These are phyloP conservation scores for Fonsecaea pedrosoi DNA, from an alignment of 2,329 filamentous ascomycete genomes.

Conservation along the genomic window DNA sequence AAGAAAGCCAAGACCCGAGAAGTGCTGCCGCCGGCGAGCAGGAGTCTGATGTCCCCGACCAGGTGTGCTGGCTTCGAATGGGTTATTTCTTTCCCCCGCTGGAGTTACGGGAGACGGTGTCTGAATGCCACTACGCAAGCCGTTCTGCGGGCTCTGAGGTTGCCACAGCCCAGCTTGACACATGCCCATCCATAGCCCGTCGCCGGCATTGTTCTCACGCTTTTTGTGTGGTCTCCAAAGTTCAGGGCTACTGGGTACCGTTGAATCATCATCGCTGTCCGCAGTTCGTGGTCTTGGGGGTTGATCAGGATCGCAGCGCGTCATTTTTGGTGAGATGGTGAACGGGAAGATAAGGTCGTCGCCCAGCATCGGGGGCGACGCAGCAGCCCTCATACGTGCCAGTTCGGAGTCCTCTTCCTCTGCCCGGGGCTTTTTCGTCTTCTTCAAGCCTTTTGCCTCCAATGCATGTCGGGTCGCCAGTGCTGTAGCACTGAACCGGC, in stretches of 20 bases:
- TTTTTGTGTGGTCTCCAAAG: constrained; percentile 40
- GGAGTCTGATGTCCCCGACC: constrained; percentile 39
- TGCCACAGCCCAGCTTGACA: constrained; percentile 40
- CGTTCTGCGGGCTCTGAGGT: constrained; percentile 38
- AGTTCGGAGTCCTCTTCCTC: constrained; percentile 45
- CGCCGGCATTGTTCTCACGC: constrained; percentile 32
- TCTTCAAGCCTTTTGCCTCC: constrained; percentile 31
- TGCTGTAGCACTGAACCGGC: constrained; percentile 45
- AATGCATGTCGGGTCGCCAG: constrained; percentile 40
- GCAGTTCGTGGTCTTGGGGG: constrained; percentile 59
- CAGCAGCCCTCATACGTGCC: constrained; percentile 63
- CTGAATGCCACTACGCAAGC: constrained; percentile 45
- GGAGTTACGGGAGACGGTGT: constrained; percentile 51
- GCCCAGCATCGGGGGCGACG: constrained; percentile 85
- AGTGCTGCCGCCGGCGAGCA: constrained; percentile 36
- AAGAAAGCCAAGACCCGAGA: constrained; percentile 25
- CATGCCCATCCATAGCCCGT: constrained; percentile 44
- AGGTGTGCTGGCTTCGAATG: constrained; percentile 34
- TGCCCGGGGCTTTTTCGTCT: constrained; percentile 32
- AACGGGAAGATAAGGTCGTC: constrained; percentile 78
- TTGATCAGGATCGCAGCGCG: constrained; percentile 81
- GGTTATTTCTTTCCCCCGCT: constrained; percentile 44
- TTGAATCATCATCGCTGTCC: constrained; percentile 58
- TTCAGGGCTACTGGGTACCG: constrained; percentile 54
- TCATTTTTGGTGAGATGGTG: constrained; percentile 82